These are phyloP conservation scores for Benincasa hispida DNA, from an alignment of 306 rosid species.

Conservation along the genomic window DNA sequence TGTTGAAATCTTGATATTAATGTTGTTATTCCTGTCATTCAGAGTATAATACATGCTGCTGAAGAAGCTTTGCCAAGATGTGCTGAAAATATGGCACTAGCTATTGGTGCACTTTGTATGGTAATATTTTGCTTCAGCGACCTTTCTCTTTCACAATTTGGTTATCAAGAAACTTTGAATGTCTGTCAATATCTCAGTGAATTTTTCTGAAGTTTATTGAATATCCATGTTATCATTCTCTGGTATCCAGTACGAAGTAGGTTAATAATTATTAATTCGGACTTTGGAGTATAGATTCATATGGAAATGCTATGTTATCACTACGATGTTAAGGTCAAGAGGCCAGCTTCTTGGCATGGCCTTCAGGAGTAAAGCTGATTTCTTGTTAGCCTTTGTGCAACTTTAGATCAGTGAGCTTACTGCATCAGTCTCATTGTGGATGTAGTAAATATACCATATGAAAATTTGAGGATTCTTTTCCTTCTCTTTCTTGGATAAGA, in stretches of 20 bases:
- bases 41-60: slow-evolving; percentile 55
- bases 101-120: slow-evolving; percentile 81
- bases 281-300: background rate
- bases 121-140: slow-evolving; percentile 30
- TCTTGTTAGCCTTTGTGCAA: background rate
- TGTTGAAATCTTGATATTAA: background rate
- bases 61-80: slow-evolving; percentile 78
- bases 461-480: background rate
- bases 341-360: background rate
- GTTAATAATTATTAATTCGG: background rate
- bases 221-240: background rate
- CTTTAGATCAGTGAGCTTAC: background rate
- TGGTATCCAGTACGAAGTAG: background rate
- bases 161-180: slow-evolving; percentile 6
- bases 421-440: background rate
- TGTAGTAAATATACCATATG: background rate
- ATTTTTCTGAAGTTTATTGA: background rate
- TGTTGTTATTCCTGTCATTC: slow-evolving; percentile 23
- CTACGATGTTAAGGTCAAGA: background rate
- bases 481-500: background rate
- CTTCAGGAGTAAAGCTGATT: background rate
- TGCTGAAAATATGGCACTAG: slow-evolving; percentile 91
- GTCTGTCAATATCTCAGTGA: background rate
- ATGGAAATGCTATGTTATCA: background rate
- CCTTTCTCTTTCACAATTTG: slow-evolving; percentile 9